Evolutionary conservation across 371 early-diverging fungal genomes (phyloP), one percentile per base, ranked within the genome.

Genomic region (Mucor sp.): DNA sequence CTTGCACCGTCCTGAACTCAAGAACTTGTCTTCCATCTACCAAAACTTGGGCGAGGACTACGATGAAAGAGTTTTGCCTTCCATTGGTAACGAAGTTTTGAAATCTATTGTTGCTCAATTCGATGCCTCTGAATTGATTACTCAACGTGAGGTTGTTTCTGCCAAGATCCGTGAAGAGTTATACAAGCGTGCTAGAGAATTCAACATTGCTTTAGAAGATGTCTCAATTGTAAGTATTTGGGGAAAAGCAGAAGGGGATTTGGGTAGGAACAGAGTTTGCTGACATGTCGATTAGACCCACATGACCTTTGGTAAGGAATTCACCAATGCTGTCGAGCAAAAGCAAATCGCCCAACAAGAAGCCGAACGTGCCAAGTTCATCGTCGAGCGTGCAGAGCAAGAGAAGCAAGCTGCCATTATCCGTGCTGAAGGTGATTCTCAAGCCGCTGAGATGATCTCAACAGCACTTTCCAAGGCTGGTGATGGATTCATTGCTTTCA

Each of bases 41-140:
- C 94, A 95, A 81, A 90, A 86, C 66, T 82, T 98, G 60, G 99
- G 99, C 56, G 72, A 88, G 62, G 99, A 99, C 79, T 99, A 97
- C 72, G 98, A 98, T 72, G 99, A 99, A 79, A 86, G 98, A 69
- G 98, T 98, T 23, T 85, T 99, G 69, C 99, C 99, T 33, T 94
- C 94, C 63, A 98, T 99, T 75, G 99, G 98, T 76, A 99, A 99
- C 85, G 99, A 99, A 84, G 98, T 99, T 32, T 87, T 98, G 72
- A 99, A 99, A 89, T 85, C 95, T 65, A 91, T 97, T 61, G 98
- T 99, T n/a, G 99, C 99, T 28, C 99, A 98, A 85, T 99, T 97
- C 77, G 97, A 98, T 80, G 98, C 99, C 61, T 86, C 91, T 64
- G 98, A 99, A 80, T 86, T 99, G 59, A 99, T 99, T 75, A 99